Evolutionary conservation across 441 rosid genomes (phyloP).

Genomic region (Eutrema salsugineum): DNA sequence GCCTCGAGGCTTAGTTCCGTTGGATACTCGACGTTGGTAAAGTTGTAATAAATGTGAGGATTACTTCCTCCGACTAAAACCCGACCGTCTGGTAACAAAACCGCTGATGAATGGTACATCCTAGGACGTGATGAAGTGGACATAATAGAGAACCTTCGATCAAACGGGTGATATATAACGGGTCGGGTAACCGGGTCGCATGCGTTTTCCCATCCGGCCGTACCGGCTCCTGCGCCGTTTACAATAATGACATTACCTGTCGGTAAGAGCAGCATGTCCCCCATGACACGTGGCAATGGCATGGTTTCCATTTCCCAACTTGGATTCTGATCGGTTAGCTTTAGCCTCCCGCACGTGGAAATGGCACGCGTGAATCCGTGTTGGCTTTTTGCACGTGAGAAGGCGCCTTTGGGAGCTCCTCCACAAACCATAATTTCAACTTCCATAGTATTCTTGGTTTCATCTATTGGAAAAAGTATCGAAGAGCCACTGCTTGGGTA

Average conservation of each 20-base stretch:
- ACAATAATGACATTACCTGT: slow-evolving; percentile 60
- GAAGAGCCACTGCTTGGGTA: slow-evolving; percentile 94
- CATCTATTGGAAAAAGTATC: slow-evolving; percentile 68
- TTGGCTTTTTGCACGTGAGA: not conserved
- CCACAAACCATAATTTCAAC: slow-evolving; percentile 84
- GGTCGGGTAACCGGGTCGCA: slow-evolving; percentile 51
- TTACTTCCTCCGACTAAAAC: slow-evolving; percentile 75
- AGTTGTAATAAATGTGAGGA: slow-evolving; percentile 61
- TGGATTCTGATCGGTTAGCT: slow-evolving; percentile 45
- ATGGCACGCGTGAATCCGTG: slow-evolving; percentile 44
- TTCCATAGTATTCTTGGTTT: slow-evolving; percentile 27
- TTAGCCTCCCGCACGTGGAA: slow-evolving; percentile 70
- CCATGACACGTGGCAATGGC: slow-evolving; percentile 80
- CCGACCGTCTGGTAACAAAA: slow-evolving; percentile 60
- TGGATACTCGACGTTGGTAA: slow-evolving; percentile 55
- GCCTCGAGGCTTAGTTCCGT: slow-evolving; percentile 80
- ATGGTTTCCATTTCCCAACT: slow-evolving; percentile 71
- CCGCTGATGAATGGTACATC: slow-evolving; percentile 80
- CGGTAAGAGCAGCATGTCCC: slow-evolving; percentile 77
- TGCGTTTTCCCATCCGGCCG: slow-evolving; percentile 77
- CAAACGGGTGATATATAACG: slow-evolving; percentile 44
- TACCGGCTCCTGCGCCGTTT: slow-evolving; percentile 65
- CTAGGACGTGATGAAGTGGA: slow-evolving; percentile 46
- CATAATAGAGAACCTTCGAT: slow-evolving; percentile 50
- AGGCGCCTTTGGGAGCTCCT: slow-evolving; percentile 65